Conservation (phyloP, 495 filamentous ascomycete genomes). For the Talaromyces nanjingensis region DNA sequence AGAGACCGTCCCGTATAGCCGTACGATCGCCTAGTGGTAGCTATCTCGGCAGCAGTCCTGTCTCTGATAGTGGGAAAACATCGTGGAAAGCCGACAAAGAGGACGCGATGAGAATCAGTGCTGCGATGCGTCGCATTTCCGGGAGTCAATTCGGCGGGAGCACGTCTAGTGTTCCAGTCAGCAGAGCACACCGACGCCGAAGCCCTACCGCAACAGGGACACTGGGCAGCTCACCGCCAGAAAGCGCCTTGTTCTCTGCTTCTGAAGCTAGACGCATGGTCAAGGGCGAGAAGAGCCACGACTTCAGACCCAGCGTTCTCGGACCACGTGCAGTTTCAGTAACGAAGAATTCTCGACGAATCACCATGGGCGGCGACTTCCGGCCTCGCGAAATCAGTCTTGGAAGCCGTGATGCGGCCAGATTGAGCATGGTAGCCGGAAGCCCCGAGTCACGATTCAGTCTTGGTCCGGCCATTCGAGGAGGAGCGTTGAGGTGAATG, state of each 20-base stretch:
- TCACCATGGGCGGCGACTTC: slow-evolving; percentile 43
- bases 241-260: slow-evolving; percentile 58
- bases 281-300: slow-evolving; percentile 53
- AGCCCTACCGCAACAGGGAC: slow-evolving; percentile 50
- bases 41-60: slow-evolving; percentile 33
- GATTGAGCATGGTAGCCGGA: slow-evolving; percentile 35
- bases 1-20: slow-evolving; percentile 41
- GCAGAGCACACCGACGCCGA: slow-evolving; percentile 50
- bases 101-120: slow-evolving; percentile 53
- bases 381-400: slow-evolving; percentile 38
- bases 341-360: slow-evolving; percentile 51
- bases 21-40: slow-evolving; percentile 44
- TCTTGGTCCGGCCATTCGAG: slow-evolving; percentile 9
- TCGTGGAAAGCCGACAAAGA: slow-evolving; percentile 46
- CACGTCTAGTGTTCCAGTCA: slow-evolving; percentile 28
- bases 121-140: slow-evolving; percentile 54
- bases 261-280: slow-evolving; percentile 66
- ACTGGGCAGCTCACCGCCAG: slow-evolving; percentile 49
- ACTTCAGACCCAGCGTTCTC: slow-evolving; percentile 50
- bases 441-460: slow-evolving; percentile 14
- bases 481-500: slow-evolving; percentile 13
- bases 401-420: slow-evolving; percentile 35
- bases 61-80: slow-evolving; percentile 32
- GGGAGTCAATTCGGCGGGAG: slow-evolving; percentile 24
- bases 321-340: slow-evolving; percentile 60